phyloP scores from a whole-genome alignment of 2,329 filamentous ascomycete genomes.

The Dendryphion nanum region DNA sequence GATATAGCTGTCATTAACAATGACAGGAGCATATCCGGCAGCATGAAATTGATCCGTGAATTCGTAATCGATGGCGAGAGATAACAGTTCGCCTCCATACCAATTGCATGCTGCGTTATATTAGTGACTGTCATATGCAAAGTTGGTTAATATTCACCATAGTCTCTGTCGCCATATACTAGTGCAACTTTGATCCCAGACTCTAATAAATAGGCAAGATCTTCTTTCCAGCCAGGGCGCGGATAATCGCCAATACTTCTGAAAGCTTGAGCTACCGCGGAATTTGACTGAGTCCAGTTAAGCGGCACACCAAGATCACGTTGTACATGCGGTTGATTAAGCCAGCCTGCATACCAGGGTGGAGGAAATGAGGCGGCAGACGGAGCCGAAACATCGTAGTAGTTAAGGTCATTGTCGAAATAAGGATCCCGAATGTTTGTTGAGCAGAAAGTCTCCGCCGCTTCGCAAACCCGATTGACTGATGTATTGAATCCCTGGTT shows the following conservation, averaged over 20 bases:
- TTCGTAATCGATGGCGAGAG: slow-evolving; percentile 52
- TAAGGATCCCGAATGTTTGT: slow-evolving; percentile 48
- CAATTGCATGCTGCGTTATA: slow-evolving; percentile 54
- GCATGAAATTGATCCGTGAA: slow-evolving; percentile 58
- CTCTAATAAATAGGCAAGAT: slow-evolving; percentile 56
- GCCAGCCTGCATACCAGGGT: slow-evolving; percentile 53
- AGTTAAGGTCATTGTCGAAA: slow-evolving; percentile 46
- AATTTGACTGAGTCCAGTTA: slow-evolving; percentile 52
- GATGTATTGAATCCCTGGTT: slow-evolving; percentile 40
- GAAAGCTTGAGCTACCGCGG: slow-evolving; percentile 49
- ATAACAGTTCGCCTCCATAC: slow-evolving; percentile 74
- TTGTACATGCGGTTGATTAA: slow-evolving; percentile 59
- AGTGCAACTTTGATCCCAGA: slow-evolving; percentile 34
- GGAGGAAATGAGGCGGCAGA: slow-evolving; percentile 41
- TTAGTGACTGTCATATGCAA: background rate
- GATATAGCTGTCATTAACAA: slow-evolving; percentile 66
- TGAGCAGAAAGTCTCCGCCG: slow-evolving; percentile 47
- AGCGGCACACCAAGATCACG: slow-evolving; percentile 58
- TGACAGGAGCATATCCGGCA: slow-evolving; percentile 71
- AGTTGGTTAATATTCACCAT: slow-evolving; percentile 7
- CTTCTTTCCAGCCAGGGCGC: slow-evolving; percentile 48
- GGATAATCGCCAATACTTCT: slow-evolving; percentile 48
- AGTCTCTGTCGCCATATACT: slow-evolving; percentile 39
- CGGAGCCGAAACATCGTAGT: slow-evolving; percentile 58
- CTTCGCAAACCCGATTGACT: slow-evolving; percentile 43